Percentiles rank a stretch among this genome's conserved stretches.
Conservation (phyloP, 2,329 filamentous ascomycete genomes). For the Rutstroemia sydowiana region DNA sequence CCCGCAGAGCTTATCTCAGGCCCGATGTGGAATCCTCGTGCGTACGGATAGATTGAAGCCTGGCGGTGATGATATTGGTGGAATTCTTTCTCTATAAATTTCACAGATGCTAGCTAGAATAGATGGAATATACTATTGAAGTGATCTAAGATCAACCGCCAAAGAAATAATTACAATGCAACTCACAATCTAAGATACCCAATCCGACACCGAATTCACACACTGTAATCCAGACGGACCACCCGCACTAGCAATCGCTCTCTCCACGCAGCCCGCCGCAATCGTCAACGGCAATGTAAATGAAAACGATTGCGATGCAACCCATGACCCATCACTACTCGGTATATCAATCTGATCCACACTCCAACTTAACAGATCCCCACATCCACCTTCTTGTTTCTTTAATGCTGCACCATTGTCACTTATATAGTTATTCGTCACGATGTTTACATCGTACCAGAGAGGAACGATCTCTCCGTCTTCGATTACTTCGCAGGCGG, state of each 20-base stretch:
- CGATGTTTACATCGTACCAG: not conserved
- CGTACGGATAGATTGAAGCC: no score
- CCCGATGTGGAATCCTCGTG: no score
- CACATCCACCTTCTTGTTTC: not conserved
- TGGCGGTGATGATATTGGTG: no score
- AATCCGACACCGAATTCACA: conserved; percentile 1
- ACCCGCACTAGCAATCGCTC: not conserved
- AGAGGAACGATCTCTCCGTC: not conserved
- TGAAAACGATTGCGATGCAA: not conserved
- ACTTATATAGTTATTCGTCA: not conserved
- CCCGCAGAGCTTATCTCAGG: no score
- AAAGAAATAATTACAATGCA: no score
- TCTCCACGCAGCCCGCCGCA: not conserved
- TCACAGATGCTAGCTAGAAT: no score
- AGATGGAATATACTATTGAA: no score
- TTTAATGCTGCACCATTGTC: not conserved
- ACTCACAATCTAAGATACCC: not conserved
- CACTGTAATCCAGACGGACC: not conserved
- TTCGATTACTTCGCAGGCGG: not conserved
- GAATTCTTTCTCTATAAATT: no score
- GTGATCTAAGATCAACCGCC: no score
- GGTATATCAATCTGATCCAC: not conserved
- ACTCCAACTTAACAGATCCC: not conserved
- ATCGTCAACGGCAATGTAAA: not conserved
- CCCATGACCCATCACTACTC: not conserved